Evolutionary conservation across 306 rosid species (phyloP).

Genomic region (Glycine latifolia): DNA sequence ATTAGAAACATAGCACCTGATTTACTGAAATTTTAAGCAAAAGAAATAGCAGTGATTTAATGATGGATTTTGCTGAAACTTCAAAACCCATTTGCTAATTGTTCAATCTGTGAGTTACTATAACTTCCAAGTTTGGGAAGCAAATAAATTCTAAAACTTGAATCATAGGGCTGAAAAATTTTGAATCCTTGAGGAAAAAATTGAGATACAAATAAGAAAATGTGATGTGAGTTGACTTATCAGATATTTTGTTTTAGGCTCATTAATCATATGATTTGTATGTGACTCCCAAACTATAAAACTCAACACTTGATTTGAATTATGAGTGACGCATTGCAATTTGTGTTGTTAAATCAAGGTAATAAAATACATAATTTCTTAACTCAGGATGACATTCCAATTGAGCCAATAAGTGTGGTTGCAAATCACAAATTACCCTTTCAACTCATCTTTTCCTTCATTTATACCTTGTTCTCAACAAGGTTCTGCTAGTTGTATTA

Average conservation of each 20-base stretch:
- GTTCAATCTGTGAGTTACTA: background rate
- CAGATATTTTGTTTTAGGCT: background rate
- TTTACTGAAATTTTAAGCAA: background rate
- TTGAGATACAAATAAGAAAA: background rate
- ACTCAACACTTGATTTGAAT: background rate
- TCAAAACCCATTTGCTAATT: background rate
- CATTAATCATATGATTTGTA: background rate
- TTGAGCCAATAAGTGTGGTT: too few relatives aligned
- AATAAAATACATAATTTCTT: background rate
- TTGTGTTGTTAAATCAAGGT: background rate
- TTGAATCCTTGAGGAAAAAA: background rate
- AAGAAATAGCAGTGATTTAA: background rate
- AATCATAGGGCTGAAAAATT: slow-evolving; percentile 6
- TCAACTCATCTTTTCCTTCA: too few relatives aligned
- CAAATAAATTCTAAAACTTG: background rate
- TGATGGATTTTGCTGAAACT: background rate
- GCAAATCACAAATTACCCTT: too few relatives aligned
- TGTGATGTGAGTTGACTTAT: background rate
- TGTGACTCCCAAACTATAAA: background rate
- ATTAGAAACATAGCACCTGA: background rate
- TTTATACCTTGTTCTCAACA: too few relatives aligned
- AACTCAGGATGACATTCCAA: too few relatives aligned
- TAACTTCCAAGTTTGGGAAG: background rate
- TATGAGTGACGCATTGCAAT: background rate
- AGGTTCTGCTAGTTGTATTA: too few relatives aligned